Evolutionary conservation across 169 alveolate species (phyloP).

Genomic region (Eimeria necatrix): DNA sequence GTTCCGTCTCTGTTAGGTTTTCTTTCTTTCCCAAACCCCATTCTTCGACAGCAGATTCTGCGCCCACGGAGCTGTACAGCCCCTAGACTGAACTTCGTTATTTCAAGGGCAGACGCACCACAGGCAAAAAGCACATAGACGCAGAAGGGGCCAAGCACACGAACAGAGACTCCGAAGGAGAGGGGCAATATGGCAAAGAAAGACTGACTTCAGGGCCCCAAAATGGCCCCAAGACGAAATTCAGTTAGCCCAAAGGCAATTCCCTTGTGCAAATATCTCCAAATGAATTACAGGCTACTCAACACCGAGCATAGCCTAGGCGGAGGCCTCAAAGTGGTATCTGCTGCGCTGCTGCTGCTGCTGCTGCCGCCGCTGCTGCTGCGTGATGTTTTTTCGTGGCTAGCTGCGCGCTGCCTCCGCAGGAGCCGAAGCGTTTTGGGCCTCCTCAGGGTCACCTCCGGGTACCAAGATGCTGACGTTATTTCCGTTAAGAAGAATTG

Average conservation of each 20-base stretch:
- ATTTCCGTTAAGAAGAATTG: slow-evolving; percentile 83
- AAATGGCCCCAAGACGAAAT: too few species aligned
- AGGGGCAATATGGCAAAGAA: background rate
- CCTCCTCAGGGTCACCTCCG: slow-evolving; percentile 85
- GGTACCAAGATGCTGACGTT: slow-evolving; percentile 86
- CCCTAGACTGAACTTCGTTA: too few species aligned
- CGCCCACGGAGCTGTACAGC: too few species aligned
- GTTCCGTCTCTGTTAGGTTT: too few species aligned
- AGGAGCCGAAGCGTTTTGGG: background rate
- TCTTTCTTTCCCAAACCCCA: too few species aligned
- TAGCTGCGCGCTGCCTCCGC: background rate
- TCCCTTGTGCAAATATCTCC: background rate
- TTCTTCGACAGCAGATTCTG: too few species aligned
- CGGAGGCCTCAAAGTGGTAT: background rate
- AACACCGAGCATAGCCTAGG: background rate
- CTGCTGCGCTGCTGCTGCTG: background rate
- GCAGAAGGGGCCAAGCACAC: background rate
- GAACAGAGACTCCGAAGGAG: background rate
- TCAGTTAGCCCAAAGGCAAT: too few species aligned
- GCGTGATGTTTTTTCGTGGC: background rate
- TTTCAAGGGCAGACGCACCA: too few species aligned
- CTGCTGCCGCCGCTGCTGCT: background rate
- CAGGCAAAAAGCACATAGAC: background rate
- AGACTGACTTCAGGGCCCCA: background rate
- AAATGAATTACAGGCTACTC: too few species aligned